These are phyloP conservation scores for Suillus subaureus DNA, from an alignment of 768 basidiomycete species.

Conservation along the genomic window DNA sequence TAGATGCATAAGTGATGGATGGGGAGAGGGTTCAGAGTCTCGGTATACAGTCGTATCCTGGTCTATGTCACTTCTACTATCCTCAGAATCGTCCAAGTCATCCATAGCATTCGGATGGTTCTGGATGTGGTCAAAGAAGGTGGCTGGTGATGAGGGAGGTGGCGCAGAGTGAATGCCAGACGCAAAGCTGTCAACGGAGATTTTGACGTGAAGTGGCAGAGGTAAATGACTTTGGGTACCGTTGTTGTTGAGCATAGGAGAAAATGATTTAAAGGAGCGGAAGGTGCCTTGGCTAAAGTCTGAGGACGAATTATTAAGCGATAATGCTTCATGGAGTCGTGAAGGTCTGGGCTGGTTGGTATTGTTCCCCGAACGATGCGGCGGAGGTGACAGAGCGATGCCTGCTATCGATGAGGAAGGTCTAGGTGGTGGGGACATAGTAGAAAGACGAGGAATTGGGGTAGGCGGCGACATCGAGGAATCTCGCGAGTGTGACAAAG, in stretches of 20 bases:
- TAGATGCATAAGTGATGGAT: conserved; percentile 58
- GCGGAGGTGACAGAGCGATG: conserved; percentile 59
- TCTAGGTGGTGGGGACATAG: conserved; percentile 60
- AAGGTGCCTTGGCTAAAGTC: conserved; percentile 27
- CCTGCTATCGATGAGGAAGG: conserved; percentile 63
- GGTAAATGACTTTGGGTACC: conserved; percentile 11
- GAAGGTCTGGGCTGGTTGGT: conserved; percentile 23
- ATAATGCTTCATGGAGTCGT: conserved; percentile 16
- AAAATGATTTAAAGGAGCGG: conserved; percentile 33
- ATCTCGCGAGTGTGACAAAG: conserved; percentile 21
- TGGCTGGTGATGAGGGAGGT: conserved; percentile 62
- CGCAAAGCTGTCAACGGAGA: conserved; percentile 46
- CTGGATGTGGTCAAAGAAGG: conserved; percentile 78
- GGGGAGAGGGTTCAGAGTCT: conserved; percentile 22
- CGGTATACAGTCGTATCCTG: conserved; percentile 35
- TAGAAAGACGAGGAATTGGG: conserved; percentile 22
- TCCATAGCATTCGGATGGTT: conserved; percentile 72
- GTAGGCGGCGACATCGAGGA: conserved; percentile 21
- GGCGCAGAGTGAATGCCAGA: conserved; percentile 61
- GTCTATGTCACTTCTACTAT: conserved; percentile 42
- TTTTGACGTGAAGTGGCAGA: conserved; percentile 42
- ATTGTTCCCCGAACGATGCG: conserved; percentile 27
- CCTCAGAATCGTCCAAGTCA: conserved; percentile 64
- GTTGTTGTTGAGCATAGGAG: conserved; percentile 24
- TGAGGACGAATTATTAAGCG: conserved; percentile 29